Conservation (phyloP, 108 stramenopile species). For the Cyclotella atomus region DNA sequence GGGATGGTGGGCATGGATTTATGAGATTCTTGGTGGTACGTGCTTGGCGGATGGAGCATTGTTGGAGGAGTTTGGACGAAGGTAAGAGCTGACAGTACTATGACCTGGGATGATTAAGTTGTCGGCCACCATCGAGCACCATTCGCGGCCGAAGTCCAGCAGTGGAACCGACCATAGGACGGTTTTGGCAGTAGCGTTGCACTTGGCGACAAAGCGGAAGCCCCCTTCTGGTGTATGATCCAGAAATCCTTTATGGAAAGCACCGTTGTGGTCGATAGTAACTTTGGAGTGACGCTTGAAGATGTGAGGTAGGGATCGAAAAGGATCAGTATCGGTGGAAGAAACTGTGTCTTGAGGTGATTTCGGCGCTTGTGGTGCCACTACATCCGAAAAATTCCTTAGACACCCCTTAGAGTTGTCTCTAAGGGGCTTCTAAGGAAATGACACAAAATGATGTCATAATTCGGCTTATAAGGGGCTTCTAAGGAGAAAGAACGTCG, state of each 20-base stretch:
- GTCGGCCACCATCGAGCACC: constrained; percentile 9
- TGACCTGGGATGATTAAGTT: constrained; percentile 11
- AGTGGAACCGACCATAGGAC: constrained; percentile 2
- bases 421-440: too few species aligned
- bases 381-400: not conserved
- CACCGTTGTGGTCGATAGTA: constrained; percentile 9
- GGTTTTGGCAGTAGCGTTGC: not conserved
- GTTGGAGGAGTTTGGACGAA: constrained; percentile 4
- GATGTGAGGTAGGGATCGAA: not conserved
- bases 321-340: not conserved
- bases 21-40: constrained; percentile 13
- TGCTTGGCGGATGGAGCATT: constrained; percentile 13
- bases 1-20: constrained; percentile 5
- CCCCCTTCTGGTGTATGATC: constrained; percentile 3
- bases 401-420: too few species aligned
- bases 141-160: not conserved
- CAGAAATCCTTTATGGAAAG: constrained; percentile 18
- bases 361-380: not conserved
- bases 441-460: too few species aligned
- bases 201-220: constrained; percentile 10
- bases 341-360: not conserved
- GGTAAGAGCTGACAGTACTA: constrained; percentile 1
- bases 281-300: constrained; percentile 16
- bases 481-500: too few species aligned
- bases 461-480: too few species aligned